phyloP scores from a whole-genome alignment of 768 basidiomycete species.

The Boletus bicolor region DNA sequence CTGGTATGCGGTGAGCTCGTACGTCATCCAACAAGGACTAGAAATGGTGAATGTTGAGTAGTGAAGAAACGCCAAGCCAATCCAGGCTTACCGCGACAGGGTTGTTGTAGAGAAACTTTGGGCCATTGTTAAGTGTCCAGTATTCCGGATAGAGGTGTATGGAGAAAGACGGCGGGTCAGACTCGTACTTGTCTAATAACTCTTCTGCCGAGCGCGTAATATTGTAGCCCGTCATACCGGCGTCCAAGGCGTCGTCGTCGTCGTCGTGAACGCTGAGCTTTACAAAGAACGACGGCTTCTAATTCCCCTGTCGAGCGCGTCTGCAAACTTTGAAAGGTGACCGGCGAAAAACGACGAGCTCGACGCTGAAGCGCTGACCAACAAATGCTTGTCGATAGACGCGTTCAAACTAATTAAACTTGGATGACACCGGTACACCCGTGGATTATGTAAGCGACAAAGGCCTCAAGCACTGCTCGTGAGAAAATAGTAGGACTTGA shows the following conservation, averaged over 20 bases:
- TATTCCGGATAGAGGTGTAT: conserved; percentile 76
- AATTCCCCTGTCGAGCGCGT: neutral
- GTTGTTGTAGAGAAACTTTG: conserved; percentile 79
- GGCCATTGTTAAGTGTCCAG: conserved; percentile 79
- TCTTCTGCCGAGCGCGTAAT: conserved; percentile 60
- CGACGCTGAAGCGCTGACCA: neutral
- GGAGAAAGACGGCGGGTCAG: conserved; percentile 67
- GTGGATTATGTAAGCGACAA: conserved; percentile 23
- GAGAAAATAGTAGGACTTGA: conserved; percentile 15
- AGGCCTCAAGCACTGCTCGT: conserved; percentile 11
- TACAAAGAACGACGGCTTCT: neutral
- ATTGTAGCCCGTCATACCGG: conserved; percentile 68
- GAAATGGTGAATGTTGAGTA: conserved; percentile 4
- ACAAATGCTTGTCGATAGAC: conserved; percentile 10
- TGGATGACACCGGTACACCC: neutral
- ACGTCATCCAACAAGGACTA: conserved; percentile 84
- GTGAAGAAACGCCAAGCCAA: neutral
- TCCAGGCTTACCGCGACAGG: conserved; percentile 55
- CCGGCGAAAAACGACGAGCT: neutral
- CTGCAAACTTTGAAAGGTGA: neutral
- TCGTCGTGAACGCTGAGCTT: conserved; percentile 1
- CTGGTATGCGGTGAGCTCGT: conserved; percentile 77
- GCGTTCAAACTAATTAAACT: conserved; percentile 17
- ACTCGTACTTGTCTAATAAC: conserved; percentile 55
- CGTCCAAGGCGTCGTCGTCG: conserved; percentile 16